Conservation (phyloP, 495 filamentous ascomycete species). For the Lindgomyces ingoldianus region DNA sequence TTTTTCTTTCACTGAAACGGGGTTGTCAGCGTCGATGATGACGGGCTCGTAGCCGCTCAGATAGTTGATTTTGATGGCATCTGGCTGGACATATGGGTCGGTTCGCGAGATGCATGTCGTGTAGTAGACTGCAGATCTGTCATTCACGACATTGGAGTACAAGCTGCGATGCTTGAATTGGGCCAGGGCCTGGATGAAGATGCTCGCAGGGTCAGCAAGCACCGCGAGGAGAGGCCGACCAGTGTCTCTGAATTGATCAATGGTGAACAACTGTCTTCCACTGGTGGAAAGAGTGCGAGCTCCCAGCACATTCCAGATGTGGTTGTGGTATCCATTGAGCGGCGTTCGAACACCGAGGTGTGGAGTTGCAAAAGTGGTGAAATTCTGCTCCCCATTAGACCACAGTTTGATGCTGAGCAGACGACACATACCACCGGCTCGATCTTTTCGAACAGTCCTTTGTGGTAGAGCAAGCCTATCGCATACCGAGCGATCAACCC, state of each 20-base stretch:
- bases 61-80: constrained; percentile 68
- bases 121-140: constrained; percentile 77
- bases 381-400: constrained; percentile 59
- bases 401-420: background rate
- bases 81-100: constrained; percentile 71
- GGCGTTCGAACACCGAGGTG: constrained; percentile 86
- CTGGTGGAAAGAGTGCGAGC: constrained; percentile 74
- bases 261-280: constrained; percentile 82
- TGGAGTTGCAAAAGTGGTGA: constrained; percentile 87
- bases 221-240: constrained; percentile 75
- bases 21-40: constrained; percentile 69
- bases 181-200: constrained; percentile 80
- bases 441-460: constrained; percentile 74
- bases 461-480: constrained; percentile 77
- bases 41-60: constrained; percentile 71
- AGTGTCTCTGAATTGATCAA: constrained; percentile 82
- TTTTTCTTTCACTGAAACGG: constrained; percentile 53
- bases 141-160: constrained; percentile 86
- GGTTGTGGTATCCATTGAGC: constrained; percentile 62
- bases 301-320: constrained; percentile 80
- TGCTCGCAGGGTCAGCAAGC: constrained; percentile 77
- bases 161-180: constrained; percentile 70
- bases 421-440: constrained; percentile 65
- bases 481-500: constrained; percentile 87
- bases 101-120: constrained; percentile 71